A percentile compares a stretch with the other conserved stretches of the same genome.
Conservation (phyloP, 495 filamentous ascomycete species). For the Penicillium canescens region DNA sequence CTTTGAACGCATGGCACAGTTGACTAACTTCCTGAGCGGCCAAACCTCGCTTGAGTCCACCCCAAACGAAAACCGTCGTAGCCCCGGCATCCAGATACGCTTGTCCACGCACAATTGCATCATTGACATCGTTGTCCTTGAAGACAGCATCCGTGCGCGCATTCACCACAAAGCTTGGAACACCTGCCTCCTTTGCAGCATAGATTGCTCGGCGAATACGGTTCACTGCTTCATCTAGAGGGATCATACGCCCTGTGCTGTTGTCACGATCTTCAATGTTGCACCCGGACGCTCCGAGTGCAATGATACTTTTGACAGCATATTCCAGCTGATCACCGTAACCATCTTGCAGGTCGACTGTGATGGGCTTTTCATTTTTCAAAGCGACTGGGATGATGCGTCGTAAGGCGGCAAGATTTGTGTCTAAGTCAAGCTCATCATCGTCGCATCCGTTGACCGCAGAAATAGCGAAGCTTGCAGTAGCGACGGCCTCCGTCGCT, state of each 20-base stretch:
- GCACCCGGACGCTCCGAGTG: slow-evolving; percentile 48
- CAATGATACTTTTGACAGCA: slow-evolving; percentile 36
- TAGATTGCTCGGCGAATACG: slow-evolving; percentile 36
- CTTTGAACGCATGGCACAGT: slow-evolving; percentile 34
- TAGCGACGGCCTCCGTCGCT: slow-evolving; percentile 47
- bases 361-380: slow-evolving; percentile 32
- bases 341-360: slow-evolving; percentile 55
- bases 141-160: slow-evolving; percentile 45
- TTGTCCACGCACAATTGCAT: slow-evolving; percentile 44
- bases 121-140: slow-evolving; percentile 30
- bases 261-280: slow-evolving; percentile 53
- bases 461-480: slow-evolving; percentile 54
- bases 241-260: slow-evolving; percentile 26
- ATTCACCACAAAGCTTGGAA: slow-evolving; percentile 52
- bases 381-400: slow-evolving; percentile 9
- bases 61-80: slow-evolving; percentile 50
- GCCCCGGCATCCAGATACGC: slow-evolving; percentile 47
- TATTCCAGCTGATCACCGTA: slow-evolving; percentile 43
- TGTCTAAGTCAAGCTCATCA: slow-evolving; percentile 39
- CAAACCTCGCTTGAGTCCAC: slow-evolving; percentile 33
- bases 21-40: slow-evolving; percentile 34
- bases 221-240: slow-evolving; percentile 33
- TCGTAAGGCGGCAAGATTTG: slow-evolving; percentile 61
- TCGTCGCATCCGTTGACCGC: slow-evolving; percentile 41
- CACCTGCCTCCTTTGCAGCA: slow-evolving; percentile 36